Base-by-base conservation (phyloP, 345 rosid genomes). In the Raphanus raphanistrum region DNA sequence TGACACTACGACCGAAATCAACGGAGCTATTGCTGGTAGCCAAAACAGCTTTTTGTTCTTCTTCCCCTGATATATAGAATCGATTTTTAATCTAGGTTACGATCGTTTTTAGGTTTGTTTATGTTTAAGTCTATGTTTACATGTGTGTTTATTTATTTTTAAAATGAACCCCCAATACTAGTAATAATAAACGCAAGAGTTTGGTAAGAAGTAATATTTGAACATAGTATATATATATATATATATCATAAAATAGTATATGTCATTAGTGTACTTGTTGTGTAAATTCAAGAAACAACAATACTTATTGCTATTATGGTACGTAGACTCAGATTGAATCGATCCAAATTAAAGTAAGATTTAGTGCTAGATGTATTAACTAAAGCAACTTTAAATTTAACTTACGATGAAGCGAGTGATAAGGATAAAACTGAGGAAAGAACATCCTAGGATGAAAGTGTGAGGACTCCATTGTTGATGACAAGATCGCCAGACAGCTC, bases 11-110 rank as follows among this genome's bases (percentile, higher is more conserved):
- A 92, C 98, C 0, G 97, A 88, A 7, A 94, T 10, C 29, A 94
- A 77, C 63, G 98, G 97, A 33, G 98, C 96, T 83, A 87, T 85
- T 15, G 97, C 93, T 1, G 96, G 88, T 81, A 94, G 71, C 97
- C 97, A 94, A 82, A 92, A 94, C 43, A 92, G 85, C 73, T 89
- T 92, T 82, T 71, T 88, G 68, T 85, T 84, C 86, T 73, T 94
- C 82, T 73, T 86, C 4, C 90, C 96, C 98, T 92, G 83, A 28
- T 26, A 69, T 12, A 38, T 33, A 33, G 36, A 25, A 36, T 15
- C 35, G 9, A 43, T 21, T 5, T n/a, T n/a, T 13, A 48, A 13
- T 50, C 21, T 50, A 50, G 3, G 26, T 54, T 15, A n/a, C 26
- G 6, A 2, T 54, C 2, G 17, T 48, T 48, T 4, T 6, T 28